These are phyloP conservation scores for Colletotrichum lupini DNA, from an alignment of 2,329 filamentous ascomycete species.

Conservation along the genomic window DNA sequence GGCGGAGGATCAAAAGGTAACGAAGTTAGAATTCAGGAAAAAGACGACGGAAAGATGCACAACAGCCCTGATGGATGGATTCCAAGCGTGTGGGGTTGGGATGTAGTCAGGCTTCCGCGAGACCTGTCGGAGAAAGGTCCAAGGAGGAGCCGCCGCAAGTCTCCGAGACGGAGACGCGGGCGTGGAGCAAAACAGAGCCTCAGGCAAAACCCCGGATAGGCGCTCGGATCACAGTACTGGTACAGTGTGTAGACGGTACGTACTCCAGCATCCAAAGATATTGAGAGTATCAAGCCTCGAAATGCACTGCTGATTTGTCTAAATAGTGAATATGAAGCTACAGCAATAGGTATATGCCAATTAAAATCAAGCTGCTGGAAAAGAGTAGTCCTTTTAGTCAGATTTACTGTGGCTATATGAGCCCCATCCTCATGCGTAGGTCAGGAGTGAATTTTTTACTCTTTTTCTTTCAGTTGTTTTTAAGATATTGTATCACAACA, in stretches of 20 bases:
- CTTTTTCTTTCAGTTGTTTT: too few relatives aligned
- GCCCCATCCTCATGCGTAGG: too few relatives aligned
- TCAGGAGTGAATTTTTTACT: too few relatives aligned
- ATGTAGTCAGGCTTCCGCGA: slow-evolving; percentile 35
- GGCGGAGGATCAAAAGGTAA: not conserved
- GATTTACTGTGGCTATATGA: too few relatives aligned
- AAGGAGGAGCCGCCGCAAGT: slow-evolving; percentile 30
- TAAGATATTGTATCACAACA: too few relatives aligned
- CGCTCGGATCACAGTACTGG: not conserved
- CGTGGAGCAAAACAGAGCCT: slow-evolving; percentile 28
- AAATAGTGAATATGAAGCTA: too few relatives aligned
- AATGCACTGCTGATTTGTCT: too few relatives aligned
- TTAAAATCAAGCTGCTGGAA: too few relatives aligned
- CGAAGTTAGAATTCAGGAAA: not conserved
- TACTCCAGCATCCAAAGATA: not conserved
- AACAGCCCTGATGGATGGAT: slow-evolving; percentile 22
- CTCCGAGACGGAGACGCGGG: slow-evolving; percentile 29
- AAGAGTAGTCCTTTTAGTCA: too few relatives aligned
- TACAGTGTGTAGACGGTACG: slow-evolving; percentile 3
- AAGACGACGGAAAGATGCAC: slow-evolving; percentile 18
- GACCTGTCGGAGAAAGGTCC: slow-evolving; percentile 18
- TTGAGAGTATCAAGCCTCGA: not conserved
- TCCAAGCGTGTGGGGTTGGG: slow-evolving; percentile 33
- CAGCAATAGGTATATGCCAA: too few relatives aligned
- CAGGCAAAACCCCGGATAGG: slow-evolving; percentile 32